Evolutionary conservation across 1,284 basidiomycete species (phyloP).

Genomic region (Crucibulum cyathiforme): DNA sequence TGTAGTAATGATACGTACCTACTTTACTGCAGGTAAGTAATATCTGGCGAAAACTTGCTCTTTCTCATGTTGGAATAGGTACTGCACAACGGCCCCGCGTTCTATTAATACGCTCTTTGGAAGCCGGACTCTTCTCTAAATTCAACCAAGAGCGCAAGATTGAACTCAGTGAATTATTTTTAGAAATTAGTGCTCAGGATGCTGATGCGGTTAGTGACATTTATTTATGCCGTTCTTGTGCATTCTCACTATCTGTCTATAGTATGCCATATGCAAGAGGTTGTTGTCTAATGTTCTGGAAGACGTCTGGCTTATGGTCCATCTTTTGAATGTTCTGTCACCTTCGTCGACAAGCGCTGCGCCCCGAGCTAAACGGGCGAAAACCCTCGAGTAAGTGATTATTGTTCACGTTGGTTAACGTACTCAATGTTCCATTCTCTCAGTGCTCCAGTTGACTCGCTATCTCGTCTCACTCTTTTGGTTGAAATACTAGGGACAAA

Average conservation of each 20-base stretch:
- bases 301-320: constrained; percentile 60
- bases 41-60: background rate
- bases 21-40: constrained; percentile 53
- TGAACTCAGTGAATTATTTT: constrained; percentile 58
- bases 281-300: constrained; percentile 53
- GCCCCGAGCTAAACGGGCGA: constrained; percentile 65
- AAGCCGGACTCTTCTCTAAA: constrained; percentile 57
- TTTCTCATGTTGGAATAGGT: constrained; percentile 23
- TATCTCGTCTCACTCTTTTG: constrained; percentile 62
- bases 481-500: constrained; percentile 76
- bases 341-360: constrained; percentile 47
- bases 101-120: constrained; percentile 50
- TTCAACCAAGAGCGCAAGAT: constrained; percentile 60
- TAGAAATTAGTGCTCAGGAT: constrained; percentile 54
- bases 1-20: constrained; percentile 46
- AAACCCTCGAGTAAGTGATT: constrained; percentile 58
- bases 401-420: background rate
- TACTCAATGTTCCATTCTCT: background rate
- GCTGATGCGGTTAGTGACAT: constrained; percentile 51
- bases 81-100: constrained; percentile 37
- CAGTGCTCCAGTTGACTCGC: constrained; percentile 41
- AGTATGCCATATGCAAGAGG: constrained; percentile 60
- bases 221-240: background rate
- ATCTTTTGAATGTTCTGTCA: constrained; percentile 64
- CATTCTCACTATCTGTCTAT: background rate